A percentile compares a stretch with the other conserved stretches of the same genome.
Evolutionary conservation across 2,329 filamentous ascomycete genomes (phyloP).

Genomic region (Sclerotinia glacialis): DNA sequence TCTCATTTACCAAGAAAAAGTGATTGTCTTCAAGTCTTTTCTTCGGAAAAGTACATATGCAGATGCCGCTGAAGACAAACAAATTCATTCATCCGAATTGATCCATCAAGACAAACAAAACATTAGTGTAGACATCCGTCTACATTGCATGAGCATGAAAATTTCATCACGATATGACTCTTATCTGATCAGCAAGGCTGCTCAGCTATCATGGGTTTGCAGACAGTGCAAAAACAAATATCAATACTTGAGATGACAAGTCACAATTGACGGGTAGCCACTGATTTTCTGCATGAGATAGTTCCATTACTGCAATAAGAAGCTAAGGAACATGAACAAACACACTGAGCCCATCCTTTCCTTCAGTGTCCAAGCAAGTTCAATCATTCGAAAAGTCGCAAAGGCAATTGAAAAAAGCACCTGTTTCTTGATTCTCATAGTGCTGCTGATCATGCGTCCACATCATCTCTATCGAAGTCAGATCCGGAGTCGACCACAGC

Average conservation of each 20-base stretch:
- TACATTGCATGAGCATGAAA: background rate
- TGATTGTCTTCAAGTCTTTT: background rate
- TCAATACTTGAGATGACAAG: background rate
- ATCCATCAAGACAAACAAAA: background rate
- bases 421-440: background rate
- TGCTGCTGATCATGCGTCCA: background rate
- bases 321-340: background rate
- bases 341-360: background rate
- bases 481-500: background rate
- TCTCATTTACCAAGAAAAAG: background rate
- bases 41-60: background rate
- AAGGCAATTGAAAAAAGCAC: background rate
- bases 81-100: background rate
- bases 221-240: background rate
- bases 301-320: background rate
- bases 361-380: background rate
- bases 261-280: slow-evolving; percentile 7
- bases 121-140: background rate
- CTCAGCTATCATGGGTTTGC: background rate
- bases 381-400: background rate
- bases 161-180: background rate
- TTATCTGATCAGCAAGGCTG: slow-evolving; percentile 5
- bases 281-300: background rate
- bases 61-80: background rate
- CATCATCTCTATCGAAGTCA: background rate